Conservation (phyloP, 352 stramenopile genomes). For the Phytophthora fragariae region DNA sequence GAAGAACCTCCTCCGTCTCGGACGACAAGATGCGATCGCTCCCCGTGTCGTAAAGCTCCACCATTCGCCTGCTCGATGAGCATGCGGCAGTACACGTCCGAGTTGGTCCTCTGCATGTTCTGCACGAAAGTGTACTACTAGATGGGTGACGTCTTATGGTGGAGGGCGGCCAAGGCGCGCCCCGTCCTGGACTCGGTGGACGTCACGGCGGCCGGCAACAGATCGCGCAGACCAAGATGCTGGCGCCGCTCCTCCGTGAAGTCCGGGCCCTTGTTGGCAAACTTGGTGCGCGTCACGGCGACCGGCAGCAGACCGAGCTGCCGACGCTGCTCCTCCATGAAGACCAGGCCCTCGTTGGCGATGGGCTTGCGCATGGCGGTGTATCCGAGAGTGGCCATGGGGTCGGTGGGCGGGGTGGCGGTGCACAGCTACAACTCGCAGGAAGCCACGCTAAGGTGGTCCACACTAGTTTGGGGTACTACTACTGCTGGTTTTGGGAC, state of each 20-base stretch:
- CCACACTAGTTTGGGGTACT: no score
- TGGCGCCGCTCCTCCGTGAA: constrained; percentile 93
- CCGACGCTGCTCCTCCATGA: no score
- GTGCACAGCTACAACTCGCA: no score
- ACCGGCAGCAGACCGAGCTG: no score
- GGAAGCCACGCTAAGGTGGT: no score
- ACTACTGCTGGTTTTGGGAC: no score
- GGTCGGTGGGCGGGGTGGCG: no score
- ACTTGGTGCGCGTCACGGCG: no score
- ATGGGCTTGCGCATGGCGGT: constrained; percentile 86
- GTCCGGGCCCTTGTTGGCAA: constrained; percentile 89
- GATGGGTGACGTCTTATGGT: constrained; percentile 86
- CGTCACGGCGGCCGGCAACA: constrained; percentile 87
- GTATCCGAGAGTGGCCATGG: constrained; percentile 57
- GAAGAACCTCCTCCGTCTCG: no score
- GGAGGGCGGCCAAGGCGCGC: constrained; percentile 87
- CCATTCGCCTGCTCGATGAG: constrained; percentile 92
- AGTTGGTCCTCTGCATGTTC: constrained; percentile 90
- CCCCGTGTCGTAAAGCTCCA: no score
- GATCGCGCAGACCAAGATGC: constrained; percentile 86
- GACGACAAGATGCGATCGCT: no score
- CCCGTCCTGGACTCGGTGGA: constrained; percentile 91
- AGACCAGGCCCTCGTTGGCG: constrained; percentile 42
- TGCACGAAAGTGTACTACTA: constrained; percentile 96
- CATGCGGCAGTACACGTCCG: constrained; percentile 93